A percentile compares a stretch with the other conserved stretches of the same genome.
These are phyloP conservation scores for Phialophora chinensis DNA, from an alignment of 2,329 filamentous ascomycete genomes.

Conservation along the genomic window DNA sequence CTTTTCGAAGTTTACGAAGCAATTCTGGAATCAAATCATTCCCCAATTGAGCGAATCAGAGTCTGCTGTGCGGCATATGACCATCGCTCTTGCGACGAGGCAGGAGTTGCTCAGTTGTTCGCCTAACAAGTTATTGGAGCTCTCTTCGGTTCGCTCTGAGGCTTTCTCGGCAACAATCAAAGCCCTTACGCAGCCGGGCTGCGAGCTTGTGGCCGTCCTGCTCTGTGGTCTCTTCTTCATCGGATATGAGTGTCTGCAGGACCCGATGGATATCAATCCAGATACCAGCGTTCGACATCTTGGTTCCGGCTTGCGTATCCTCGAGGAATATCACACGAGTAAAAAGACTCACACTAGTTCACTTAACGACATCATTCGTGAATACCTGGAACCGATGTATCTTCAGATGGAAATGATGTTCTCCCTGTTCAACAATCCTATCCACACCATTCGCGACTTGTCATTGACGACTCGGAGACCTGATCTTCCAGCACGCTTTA, in stretches of 20 bases:
- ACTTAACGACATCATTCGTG: background rate
- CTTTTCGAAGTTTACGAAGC: conserved; percentile 11
- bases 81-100: conserved; percentile 8
- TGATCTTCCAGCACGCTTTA: background rate
- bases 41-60: background rate
- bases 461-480: background rate
- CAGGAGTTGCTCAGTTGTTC: conserved; percentile 13
- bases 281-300: conserved; percentile 10
- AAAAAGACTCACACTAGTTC: background rate
- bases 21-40: conserved; percentile 4
- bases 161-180: background rate
- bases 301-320: conserved; percentile 11
- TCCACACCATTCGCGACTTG: background rate
- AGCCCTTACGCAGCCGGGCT: background rate
- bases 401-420: conserved; percentile 17
- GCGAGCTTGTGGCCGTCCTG: conserved; percentile 3
- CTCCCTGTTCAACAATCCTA: background rate
- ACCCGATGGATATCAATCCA: conserved; percentile 11
- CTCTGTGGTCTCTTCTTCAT: conserved; percentile 3
- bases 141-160: conserved; percentile 3
- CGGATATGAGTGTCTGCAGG: conserved; percentile 11
- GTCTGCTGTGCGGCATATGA: conserved; percentile 17
- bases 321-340: conserved; percentile 3
- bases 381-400: conserved; percentile 17
- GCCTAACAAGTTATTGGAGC: conserved; percentile 1